phyloP scores from a whole-genome alignment of 2,329 filamentous ascomycete species.

The Monosporascus cannonballus region DNA sequence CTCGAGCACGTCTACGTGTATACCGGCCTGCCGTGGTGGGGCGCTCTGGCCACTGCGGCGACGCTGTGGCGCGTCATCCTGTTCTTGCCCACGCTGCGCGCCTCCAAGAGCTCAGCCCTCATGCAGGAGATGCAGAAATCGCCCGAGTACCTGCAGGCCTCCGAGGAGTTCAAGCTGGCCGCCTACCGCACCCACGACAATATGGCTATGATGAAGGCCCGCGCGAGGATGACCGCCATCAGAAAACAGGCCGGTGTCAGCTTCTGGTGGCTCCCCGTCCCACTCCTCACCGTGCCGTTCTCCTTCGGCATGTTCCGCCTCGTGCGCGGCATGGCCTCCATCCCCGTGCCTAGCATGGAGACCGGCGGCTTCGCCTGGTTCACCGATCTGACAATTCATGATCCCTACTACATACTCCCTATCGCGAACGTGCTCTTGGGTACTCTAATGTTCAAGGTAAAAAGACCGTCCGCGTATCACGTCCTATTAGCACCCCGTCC shows the following conservation, averaged over 20 bases:
- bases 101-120: slow-evolving; percentile 56
- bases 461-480: slow-evolving; percentile 14
- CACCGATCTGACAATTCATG: slow-evolving; percentile 64
- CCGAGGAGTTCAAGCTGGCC: slow-evolving; percentile 45
- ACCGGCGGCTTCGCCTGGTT: slow-evolving; percentile 72
- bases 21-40: slow-evolving; percentile 75
- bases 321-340: slow-evolving; percentile 62
- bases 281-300: slow-evolving; percentile 57
- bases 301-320: slow-evolving; percentile 78
- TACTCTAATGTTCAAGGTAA: slow-evolving; percentile 52
- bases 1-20: slow-evolving; percentile 81
- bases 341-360: slow-evolving; percentile 78
- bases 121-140: slow-evolving; percentile 51
- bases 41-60: slow-evolving; percentile 61
- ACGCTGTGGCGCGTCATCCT: slow-evolving; percentile 58
- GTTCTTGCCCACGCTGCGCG: slow-evolving; percentile 58
- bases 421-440: slow-evolving; percentile 50
- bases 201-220: slow-evolving; percentile 37
- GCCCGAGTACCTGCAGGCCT: slow-evolving; percentile 46
- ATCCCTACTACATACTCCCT: slow-evolving; percentile 76
- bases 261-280: slow-evolving; percentile 42
- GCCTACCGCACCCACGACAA: slow-evolving; percentile 35
- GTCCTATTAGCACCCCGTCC: neutral
- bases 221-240: slow-evolving; percentile 42
- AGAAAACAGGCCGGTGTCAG: slow-evolving; percentile 50